Evolutionary conservation across 179 eudicot species (phyloP), one percentile per base, ranked within the genome.

Genomic region (Spergularia azorica): DNA sequence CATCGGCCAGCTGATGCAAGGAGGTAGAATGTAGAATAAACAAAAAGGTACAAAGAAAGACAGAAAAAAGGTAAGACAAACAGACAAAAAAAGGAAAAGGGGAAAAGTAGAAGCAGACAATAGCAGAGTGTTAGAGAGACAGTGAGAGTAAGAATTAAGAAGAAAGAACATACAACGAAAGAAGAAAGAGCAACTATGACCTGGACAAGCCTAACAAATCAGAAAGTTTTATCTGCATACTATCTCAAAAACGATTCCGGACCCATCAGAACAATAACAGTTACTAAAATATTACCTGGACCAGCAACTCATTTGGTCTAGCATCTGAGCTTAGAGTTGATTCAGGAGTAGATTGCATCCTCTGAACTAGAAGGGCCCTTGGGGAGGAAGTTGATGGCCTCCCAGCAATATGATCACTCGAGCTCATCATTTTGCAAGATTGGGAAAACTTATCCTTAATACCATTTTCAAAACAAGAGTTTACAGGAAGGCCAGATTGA

Each of bases 391-490:
- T 69, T 61, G 70, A 80, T 36, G 50, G 80, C 64, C 51, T 62
- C 18, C 75, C 74, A 78, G 51, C 71, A 65, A 70, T 39, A 58
- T 70, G 73, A 41, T 66, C 73, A 76, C 77, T 75, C 46, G 71
- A 60, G 76, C 67, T 75, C 56, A 48, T 18, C 16, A 67, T 48
- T 11, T 74, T 56, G 62, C 54, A 16, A 9, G 67, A 63, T 66
- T 77, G 73, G 16, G 79, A 76, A 12, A 26, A 78, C 57, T 48
- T 72, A 72, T 78, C 78, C 26, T 18, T 60, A 20, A 55, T 16
- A 75, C 78, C 76, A 73, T 75, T 74, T 70, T 55, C 64, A 46
- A 50, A 78, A 55, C 69, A 74, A 65, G 73, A 69, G 63, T 65
- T 82, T 73, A 54, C 77, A 77, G 75, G 51, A 26, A 15, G 46